Conservation (phyloP, 495 filamentous ascomycete species). For the Hypoxylon crocopeplum region DNA sequence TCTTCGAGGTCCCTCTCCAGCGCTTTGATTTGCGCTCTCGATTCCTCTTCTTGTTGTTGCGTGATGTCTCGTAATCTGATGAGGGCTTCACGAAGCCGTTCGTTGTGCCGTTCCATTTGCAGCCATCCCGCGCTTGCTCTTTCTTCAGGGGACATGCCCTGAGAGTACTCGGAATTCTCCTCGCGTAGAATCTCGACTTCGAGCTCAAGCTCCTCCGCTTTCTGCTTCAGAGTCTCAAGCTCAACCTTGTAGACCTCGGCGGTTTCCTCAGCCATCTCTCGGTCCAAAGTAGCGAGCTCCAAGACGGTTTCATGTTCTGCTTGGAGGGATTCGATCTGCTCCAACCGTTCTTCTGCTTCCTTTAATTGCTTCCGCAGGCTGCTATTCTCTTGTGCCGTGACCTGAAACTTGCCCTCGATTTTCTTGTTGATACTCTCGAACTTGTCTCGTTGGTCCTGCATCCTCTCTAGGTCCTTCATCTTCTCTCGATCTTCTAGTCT, state of each 20-base stretch:
- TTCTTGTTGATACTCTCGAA: constrained; percentile 92
- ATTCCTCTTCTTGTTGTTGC: constrained; percentile 81
- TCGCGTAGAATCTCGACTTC: constrained; percentile 87
- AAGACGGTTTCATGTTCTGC: constrained; percentile 82
- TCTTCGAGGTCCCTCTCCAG: constrained; percentile 82
- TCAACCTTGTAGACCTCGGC: constrained; percentile 82
- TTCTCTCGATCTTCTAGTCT: constrained; percentile 86
- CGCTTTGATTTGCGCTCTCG: constrained; percentile 76
- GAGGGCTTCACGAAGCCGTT: constrained; percentile 85
- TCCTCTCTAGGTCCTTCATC: constrained; percentile 75
- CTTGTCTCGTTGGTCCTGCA: constrained; percentile 81
- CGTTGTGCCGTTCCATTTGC: constrained; percentile 89
- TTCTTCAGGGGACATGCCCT: constrained; percentile 89
- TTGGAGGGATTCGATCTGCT: constrained; percentile 73
- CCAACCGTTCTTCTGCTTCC: constrained; percentile 71
- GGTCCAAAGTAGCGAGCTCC: constrained; percentile 87
- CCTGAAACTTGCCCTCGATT: constrained; percentile 85
- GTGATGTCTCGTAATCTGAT: constrained; percentile 85
- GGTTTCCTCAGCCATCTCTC: constrained; percentile 96
- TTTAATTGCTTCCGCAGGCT: constrained; percentile 79
- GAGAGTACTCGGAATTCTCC: constrained; percentile 81
- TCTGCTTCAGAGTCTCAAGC: constrained; percentile 75
- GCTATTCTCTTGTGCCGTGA: constrained; percentile 79
- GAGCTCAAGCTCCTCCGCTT: constrained; percentile 81
- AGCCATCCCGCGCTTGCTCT: constrained; percentile 84